phyloP scores from a whole-genome alignment of 1,139 yeast genomes.

The Yamadazyma spencermartinsiae region DNA sequence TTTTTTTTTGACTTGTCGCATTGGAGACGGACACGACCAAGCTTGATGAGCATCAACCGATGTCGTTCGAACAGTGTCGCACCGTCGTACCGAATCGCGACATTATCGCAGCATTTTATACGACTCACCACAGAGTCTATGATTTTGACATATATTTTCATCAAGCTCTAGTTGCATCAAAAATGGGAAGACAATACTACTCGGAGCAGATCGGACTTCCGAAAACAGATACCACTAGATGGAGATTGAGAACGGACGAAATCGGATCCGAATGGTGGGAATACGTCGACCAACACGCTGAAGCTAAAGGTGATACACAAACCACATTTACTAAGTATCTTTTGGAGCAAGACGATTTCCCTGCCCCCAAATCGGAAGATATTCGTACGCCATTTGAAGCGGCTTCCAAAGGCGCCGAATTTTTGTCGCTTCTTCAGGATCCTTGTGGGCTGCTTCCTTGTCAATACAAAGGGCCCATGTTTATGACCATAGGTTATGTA shows the following conservation, averaged over 20 bases:
- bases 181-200: conserved; percentile 28
- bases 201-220: conserved; percentile 66
- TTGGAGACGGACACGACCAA: not conserved
- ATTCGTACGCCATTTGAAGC: conserved; percentile 56
- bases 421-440: conserved; percentile 69
- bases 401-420: conserved; percentile 73
- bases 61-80: not conserved
- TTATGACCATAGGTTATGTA: conserved; percentile 88
- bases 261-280: conserved; percentile 86
- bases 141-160: not conserved
- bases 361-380: conserved; percentile 37
- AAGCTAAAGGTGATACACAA: conserved; percentile 46
- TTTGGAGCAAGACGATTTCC: conserved; percentile 46
- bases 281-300: conserved; percentile 46
- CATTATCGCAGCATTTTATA: not conserved
- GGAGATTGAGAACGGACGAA: conserved; percentile 74
- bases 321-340: conserved; percentile 60
- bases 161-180: no score
- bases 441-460: conserved; percentile 84
- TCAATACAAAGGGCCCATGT: conserved; percentile 97
- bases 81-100: not conserved
- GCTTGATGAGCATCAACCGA: no score
- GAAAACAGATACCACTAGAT: conserved; percentile 64
- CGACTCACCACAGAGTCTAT: no score
- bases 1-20: not conserved